Evolutionary conservation across 208 protist species (phyloP).

Genomic region (Crithidia expoeki): DNA sequence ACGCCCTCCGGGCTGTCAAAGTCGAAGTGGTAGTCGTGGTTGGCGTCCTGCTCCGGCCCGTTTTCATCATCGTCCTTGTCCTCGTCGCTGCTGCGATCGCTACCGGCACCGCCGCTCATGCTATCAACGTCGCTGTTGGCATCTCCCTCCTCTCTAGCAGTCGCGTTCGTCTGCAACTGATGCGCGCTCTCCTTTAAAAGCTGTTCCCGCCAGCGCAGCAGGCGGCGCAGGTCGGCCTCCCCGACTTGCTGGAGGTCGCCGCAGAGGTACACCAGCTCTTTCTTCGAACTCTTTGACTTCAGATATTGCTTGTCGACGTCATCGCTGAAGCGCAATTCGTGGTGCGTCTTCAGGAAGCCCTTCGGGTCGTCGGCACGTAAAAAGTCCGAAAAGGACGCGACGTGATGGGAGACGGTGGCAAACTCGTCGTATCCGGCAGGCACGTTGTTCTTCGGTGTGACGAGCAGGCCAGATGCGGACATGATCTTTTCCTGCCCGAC

Average conservation of each 20-base stretch:
- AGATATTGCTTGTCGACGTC: constrained; percentile 83
- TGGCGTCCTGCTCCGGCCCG: constrained; percentile 29
- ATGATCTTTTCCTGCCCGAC: constrained; percentile 91
- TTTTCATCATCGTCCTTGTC: constrained; percentile 39
- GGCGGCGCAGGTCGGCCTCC: constrained; percentile 90
- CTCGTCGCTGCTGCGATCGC: constrained; percentile 27
- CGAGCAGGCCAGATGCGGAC: constrained; percentile 65
- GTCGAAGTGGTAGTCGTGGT: constrained; percentile 56
- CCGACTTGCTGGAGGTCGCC: constrained; percentile 95
- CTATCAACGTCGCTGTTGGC: constrained; percentile 33
- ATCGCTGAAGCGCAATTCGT: constrained; percentile 89
- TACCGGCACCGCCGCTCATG: constrained; percentile 37
- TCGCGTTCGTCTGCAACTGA: constrained; percentile 18
- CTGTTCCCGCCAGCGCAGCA: constrained; percentile 95
- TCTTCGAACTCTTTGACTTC: constrained; percentile 83
- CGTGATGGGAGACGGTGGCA: constrained; percentile 76
- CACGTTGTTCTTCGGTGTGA: constrained; percentile 80
- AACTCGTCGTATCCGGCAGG: constrained; percentile 93
- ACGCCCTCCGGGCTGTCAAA: constrained; percentile 83
- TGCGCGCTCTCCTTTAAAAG: constrained; percentile 71
- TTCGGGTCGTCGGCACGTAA: constrained; percentile 90
- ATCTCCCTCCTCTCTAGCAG: constrained; percentile 21
- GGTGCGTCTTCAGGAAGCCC: constrained; percentile 82
- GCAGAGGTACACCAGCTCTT: constrained; percentile 92
- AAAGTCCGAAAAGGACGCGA: constrained; percentile 90